Evolutionary conservation across 768 basidiomycete species (phyloP), one percentile per base, ranked within the genome.

Genomic region (Cantharellus anzutake): DNA sequence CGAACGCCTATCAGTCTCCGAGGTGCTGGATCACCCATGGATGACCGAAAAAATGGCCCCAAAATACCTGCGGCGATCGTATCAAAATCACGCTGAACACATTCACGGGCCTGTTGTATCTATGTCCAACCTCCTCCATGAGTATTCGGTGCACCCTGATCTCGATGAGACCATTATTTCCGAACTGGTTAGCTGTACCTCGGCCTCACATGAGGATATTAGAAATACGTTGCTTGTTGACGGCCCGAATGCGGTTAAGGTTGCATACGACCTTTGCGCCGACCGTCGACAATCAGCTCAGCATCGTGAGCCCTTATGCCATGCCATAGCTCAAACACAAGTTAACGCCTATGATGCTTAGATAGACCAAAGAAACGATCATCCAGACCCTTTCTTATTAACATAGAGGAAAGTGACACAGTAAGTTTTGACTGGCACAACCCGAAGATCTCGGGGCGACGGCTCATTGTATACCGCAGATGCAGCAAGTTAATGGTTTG

Each of bases 191-290:
- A 67, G 71, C n/a, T 76, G 82, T 60, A 83, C 97, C 74, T 70
- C 81, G 0, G 82, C 91, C 7, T 79, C 79, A 61, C 80, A 81
- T 70, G 85, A 91, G 2, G 90, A 92, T 63, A 80, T 98, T 3
- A 90, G 87, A 88, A 83, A 85, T 56, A 84, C 83, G 67, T 70
- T 97, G 63, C 77, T 84, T 61, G 73, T 81, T 64, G 84, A 92
- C 58, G 91, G 93, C 63, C 90, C 86, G 0, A 96, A 97, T 68
- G 83, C 90, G 58, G 84, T 98, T 68, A 93, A 96, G 71, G 92
- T 99, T 4, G 92, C 94, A 0, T 99, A 98, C 70, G 81, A 92
- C 80, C 75, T 99, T 3, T 74, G 96, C 51, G 75, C 90, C 59
- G 94, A 99, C 67, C 92, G 91, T 72, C 76, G 44, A 48, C 11